Conservation (phyloP, 768 basidiomycete species). For the Lactarius indigo region DNA sequence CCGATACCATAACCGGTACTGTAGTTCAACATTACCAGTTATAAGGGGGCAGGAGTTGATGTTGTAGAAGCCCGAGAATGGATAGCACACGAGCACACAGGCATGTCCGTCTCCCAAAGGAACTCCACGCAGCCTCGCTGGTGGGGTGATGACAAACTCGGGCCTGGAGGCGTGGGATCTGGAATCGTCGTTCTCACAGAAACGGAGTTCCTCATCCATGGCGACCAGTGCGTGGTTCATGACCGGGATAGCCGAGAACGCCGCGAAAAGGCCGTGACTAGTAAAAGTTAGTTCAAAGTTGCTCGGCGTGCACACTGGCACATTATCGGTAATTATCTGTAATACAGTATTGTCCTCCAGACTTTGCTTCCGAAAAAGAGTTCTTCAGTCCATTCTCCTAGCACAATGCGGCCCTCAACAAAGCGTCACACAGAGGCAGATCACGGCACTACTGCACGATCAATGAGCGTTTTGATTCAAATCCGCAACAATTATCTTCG, state of each 20-base stretch:
- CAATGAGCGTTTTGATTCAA: neutral
- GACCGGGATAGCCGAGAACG: neutral
- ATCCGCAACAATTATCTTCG: neutral
- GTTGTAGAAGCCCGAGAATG: neutral
- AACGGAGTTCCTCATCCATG: neutral
- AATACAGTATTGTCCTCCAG: no score
- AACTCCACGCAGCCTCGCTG: neutral
- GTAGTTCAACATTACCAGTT: neutral
- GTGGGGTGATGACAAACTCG: neutral
- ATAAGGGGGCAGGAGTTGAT: neutral
- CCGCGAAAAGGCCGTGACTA: no score
- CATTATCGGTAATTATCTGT: no score
- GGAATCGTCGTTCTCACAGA: neutral
- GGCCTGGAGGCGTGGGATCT: neutral
- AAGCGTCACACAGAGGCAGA: neutral
- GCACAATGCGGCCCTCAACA: no score
- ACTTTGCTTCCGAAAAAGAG: neutral
- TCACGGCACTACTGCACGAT: no score
- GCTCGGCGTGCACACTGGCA: no score
- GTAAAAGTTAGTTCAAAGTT: no score
- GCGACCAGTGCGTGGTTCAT: neutral
- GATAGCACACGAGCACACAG: neutral
- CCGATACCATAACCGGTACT: no score
- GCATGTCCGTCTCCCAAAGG: neutral
- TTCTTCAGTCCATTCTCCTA: no score